A percentile compares a stretch with the other conserved stretches of the same genome.
Evolutionary conservation across 2,329 filamentous ascomycete genomes (phyloP).

Genomic region (Metarhizium anisopliae): DNA sequence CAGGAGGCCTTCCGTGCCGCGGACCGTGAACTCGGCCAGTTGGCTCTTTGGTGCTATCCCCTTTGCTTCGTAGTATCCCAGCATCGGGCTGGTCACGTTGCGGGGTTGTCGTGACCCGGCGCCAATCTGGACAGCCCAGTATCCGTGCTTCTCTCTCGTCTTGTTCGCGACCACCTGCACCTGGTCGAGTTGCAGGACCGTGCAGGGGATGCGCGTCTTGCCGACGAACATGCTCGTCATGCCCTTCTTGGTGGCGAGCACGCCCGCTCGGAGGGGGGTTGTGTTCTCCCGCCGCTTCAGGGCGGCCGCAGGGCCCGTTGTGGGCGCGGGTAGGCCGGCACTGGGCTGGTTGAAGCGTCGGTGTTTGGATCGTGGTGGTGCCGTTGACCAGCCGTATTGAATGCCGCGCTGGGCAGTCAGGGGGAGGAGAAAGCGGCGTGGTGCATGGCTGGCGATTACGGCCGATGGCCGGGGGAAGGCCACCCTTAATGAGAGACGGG

Average conservation of each 20-base stretch:
- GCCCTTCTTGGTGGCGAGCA: slow-evolving; percentile 83
- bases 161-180: slow-evolving; percentile 86
- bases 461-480: slow-evolving; percentile 30
- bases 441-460: slow-evolving; percentile 15
- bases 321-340: slow-evolving; percentile 46
- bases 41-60: slow-evolving; percentile 76
- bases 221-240: slow-evolving; percentile 88
- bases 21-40: slow-evolving; percentile 81
- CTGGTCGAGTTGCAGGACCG: slow-evolving; percentile 85
- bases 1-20: slow-evolving; percentile 60
- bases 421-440: slow-evolving; percentile 36
- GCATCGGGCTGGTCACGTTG: slow-evolving; percentile 72
- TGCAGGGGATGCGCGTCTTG: slow-evolving; percentile 73
- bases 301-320: slow-evolving; percentile 51
- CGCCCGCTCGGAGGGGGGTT: slow-evolving; percentile 64
- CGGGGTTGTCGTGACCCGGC: slow-evolving; percentile 61
- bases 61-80: slow-evolving; percentile 81
- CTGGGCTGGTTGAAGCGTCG: slow-evolving; percentile 52
- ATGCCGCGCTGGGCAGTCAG: slow-evolving; percentile 38
- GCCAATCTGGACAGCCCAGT: slow-evolving; percentile 90
- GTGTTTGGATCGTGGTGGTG: slow-evolving; percentile 41
- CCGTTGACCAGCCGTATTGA: slow-evolving; percentile 54
- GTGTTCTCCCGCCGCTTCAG: slow-evolving; percentile 49
- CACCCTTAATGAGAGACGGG: slow-evolving; percentile 35
- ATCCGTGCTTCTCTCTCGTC: slow-evolving; percentile 71